Percentiles rank a stretch among this genome's conserved stretches.
These are phyloP conservation scores for Chrysanthemum lavandulifolium DNA, from an alignment of 129 eudicot species.

Conservation along the genomic window DNA sequence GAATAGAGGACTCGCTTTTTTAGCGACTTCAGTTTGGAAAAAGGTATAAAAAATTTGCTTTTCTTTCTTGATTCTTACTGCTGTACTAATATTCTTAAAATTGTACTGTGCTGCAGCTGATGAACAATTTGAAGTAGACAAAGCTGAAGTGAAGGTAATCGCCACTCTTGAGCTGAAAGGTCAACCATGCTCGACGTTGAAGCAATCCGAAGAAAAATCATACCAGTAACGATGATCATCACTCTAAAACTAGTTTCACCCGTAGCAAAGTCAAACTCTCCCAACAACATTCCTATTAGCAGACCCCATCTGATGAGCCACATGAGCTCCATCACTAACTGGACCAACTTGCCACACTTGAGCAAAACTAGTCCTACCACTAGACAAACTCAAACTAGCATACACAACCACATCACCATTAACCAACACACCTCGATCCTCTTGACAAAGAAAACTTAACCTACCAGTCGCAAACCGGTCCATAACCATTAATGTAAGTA, in stretches of 20 bases:
- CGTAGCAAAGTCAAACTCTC: slow-evolving; percentile 51
- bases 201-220: slow-evolving; percentile 37
- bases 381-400: slow-evolving; percentile 33
- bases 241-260: slow-evolving; percentile 23
- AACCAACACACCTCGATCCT: slow-evolving; percentile 34
- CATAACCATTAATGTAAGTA: slow-evolving; percentile 35
- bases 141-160: too few species aligned
- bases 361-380: slow-evolving; percentile 49
- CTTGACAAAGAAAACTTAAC: slow-evolving; percentile 63
- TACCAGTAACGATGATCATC: slow-evolving; percentile 9
- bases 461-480: slow-evolving; percentile 27
- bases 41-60: neutral
- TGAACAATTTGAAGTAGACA: neutral
- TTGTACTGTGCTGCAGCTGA: neutral
- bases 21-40: too few species aligned
- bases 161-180: too few species aligned
- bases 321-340: slow-evolving; percentile 34
- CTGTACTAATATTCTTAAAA: slow-evolving; percentile 16
- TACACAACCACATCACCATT: slow-evolving; percentile 37
- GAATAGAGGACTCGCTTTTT: too few species aligned
- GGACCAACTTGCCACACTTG: slow-evolving; percentile 88
- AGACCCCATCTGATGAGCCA: slow-evolving; percentile 33
- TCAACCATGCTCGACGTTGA: neutral
- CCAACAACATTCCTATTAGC: slow-evolving; percentile 49
- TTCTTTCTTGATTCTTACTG: neutral